Evolutionary conservation across 768 basidiomycete species (phyloP).

Genomic region (Boletus huronensis): DNA sequence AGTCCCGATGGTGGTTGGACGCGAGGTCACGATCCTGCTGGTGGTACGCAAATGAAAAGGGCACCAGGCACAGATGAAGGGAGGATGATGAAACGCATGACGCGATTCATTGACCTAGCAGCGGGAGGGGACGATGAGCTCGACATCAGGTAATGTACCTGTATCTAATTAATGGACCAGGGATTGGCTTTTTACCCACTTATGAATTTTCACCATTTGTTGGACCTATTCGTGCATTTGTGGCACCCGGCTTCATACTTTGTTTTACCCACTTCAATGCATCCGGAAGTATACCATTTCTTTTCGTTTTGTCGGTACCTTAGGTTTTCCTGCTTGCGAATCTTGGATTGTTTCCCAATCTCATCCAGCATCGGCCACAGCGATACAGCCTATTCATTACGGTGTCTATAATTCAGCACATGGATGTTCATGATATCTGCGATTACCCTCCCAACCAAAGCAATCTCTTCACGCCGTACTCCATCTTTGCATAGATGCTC

Average conservation of each 20-base stretch:
- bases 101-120: conserved; percentile 74
- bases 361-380: conserved; percentile 7
- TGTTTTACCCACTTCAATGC: conserved; percentile 14
- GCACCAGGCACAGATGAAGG: conserved; percentile 32
- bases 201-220: conserved; percentile 15
- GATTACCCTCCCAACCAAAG: conserved; percentile 77
- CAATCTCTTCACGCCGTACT: conserved; percentile 87
- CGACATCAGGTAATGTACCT: conserved; percentile 33
- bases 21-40: conserved; percentile 12
- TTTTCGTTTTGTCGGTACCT: conserved; percentile 17
- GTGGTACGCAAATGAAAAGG: conserved; percentile 7
- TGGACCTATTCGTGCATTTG: conserved; percentile 20
- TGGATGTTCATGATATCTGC: neutral
- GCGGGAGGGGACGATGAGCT: conserved; percentile 26
- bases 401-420: conserved; percentile 10
- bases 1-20: conserved; percentile 23
- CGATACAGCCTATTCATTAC: conserved; percentile 14
- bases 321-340: conserved; percentile 1
- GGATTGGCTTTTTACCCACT: conserved; percentile 10
- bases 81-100: conserved; percentile 72
- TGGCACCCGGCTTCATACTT: conserved; percentile 16
- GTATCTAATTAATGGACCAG: conserved; percentile 14
- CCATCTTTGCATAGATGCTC: conserved; percentile 86
- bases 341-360: conserved; percentile 4
- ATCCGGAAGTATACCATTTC: conserved; percentile 24